Evolutionary conservation across 2,329 filamentous ascomycete species (phyloP), one percentile per base, ranked within the genome.

Genomic region (Diaporthe helianthi): DNA sequence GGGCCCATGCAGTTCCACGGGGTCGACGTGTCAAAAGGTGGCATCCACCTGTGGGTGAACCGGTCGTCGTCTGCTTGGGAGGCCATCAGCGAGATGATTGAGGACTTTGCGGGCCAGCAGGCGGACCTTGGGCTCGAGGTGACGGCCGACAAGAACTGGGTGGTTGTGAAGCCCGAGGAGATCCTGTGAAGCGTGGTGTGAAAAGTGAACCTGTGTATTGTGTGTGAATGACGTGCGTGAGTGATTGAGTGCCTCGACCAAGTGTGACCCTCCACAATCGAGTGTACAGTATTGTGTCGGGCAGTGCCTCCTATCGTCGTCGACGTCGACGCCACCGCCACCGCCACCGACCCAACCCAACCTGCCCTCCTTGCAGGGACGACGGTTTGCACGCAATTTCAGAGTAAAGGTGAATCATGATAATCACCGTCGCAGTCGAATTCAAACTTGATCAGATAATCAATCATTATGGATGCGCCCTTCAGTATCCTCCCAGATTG

Each of bases 91-190:
- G 74, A 72, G 31, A 80, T 83, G 80, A 80, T 80, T n/a, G 70
- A 70, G 54, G 73, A 81, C 3, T 77, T 75, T 63, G 74, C 78
- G 4, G 74, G 73, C 26, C 76, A 72, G 3, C 81, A 83, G 73
- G 73, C 73, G 63, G 73, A 75, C 67, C 76, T 80, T 53, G 78
- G 78, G 1, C 69, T 79, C 10, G 74, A 76, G 1, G 81, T 82
- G 2, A 83, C 80, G 17, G 82, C 80, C 2, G 75, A 83, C 68
- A 82, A 82, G 77, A 83, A 83, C 74, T 83, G 82, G 82, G 77
- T 83, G 4, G 75, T 79, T 5, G 82, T 83, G 3, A 78, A 73
- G 71, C 81, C 81, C 0, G 72, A 76, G 1, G 79, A 83, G 1
- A 79, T 83, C n/a, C 75, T 77, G 69, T 79, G 75, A 72, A n/a